Evolutionary conservation across 495 filamentous ascomycete genomes (phyloP), one percentile per base, ranked within the genome.

Genomic region (Daldinia grandis): DNA sequence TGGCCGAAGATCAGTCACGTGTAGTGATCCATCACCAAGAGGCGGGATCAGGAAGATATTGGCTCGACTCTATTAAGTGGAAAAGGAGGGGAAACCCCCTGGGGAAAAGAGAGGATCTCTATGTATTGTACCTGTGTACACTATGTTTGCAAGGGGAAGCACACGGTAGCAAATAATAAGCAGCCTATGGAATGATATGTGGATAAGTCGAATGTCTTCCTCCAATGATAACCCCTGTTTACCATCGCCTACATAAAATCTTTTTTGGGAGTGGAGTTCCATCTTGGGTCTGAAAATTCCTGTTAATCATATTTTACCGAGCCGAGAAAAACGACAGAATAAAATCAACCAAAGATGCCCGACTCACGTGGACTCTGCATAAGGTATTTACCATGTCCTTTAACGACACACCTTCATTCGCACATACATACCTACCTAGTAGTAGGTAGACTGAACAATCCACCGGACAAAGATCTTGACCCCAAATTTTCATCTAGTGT

Each of bases 51-150:
- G 19, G 42, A 47, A 24, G 19, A 42, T 54, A 21, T 27, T 68
- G 58, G 25, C 25, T 56, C 10, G 64, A 65, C 69, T 68, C 35
- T 68, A 72, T 64, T 72, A 61, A 72, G 64, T 72, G 69, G 69
- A 64, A 72, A 67, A 64, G 69, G 64, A 68, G 64, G 69, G 69
- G 69, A 19, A 64, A 25, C 64, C 59, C 58, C 64, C 55, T 17
- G 62, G 58, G 62, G 56, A 24, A 47, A 47, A 47, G 42, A 42
- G 38, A 47, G 42, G 19, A 24, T 24, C n/a, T n/a, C n/a, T n/a
- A n/a, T n/a, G n/a, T n/a, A n/a, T n/a, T n/a, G n/a, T n/a, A n/a
- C n/a, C n/a, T n/a, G n/a, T n/a, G n/a, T n/a, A n/a, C n/a, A n/a
- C n/a, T n/a, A n/a, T n/a, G n/a, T n/a, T n/a, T n/a, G 8, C 8